A percentile compares a stretch with the other conserved stretches of the same genome.
Evolutionary conservation across 352 stramenopile genomes (phyloP).

Genomic region (Phytophthora sp.): DNA sequence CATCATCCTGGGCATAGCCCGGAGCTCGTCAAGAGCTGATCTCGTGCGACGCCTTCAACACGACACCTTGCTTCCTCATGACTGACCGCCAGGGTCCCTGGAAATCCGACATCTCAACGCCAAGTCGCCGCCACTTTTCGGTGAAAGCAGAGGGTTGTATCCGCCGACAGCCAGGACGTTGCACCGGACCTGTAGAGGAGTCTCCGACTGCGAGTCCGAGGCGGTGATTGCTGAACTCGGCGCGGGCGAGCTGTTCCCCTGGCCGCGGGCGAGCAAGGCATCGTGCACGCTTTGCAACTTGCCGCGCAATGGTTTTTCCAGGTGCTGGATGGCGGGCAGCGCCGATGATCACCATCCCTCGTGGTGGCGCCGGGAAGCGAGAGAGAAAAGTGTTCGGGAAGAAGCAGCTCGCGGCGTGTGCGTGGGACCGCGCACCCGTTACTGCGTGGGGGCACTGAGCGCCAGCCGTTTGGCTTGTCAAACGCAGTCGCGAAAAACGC

Average conservation of each 20-base stretch:
- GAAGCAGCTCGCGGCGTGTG: not conserved
- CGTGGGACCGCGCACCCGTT: no score
- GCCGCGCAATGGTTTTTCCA: not conserved
- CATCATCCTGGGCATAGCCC: not conserved
- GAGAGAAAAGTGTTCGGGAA: conserved; percentile 8
- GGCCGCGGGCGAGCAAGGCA: no score
- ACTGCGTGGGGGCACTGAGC: no score
- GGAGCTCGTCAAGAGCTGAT: not conserved
- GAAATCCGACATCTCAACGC: no score
- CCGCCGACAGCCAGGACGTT: not conserved
- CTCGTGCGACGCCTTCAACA: not conserved
- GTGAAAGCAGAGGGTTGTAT: conserved; percentile 8
- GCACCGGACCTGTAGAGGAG: not conserved
- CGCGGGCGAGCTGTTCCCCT: no score
- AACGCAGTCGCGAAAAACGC: no score
- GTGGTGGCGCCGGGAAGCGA: not conserved
- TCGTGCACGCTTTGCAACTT: not conserved
- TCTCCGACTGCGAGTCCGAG: not conserved
- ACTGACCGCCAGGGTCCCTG: not conserved
- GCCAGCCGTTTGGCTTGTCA: not conserved
- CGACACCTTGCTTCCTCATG: not conserved
- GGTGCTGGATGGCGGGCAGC: conserved; percentile 9
- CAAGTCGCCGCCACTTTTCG: conserved; percentile 4
- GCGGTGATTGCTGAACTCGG: not conserved
- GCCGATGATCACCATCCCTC: conserved; percentile 20